Conservation (phyloP, 257 asterid species). For the Marsdenia floribunda region DNA sequence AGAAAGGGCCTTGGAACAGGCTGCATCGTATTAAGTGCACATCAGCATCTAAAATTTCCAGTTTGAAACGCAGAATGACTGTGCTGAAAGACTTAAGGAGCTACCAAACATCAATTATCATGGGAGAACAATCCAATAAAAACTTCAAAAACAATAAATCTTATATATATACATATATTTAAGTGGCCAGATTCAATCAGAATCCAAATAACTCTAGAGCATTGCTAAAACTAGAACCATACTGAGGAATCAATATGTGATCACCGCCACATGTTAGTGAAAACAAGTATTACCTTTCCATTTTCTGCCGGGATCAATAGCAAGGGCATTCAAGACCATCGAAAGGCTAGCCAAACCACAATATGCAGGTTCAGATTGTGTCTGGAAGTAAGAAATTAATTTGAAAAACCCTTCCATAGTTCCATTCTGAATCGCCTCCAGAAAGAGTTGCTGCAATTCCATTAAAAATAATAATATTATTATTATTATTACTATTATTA, state of each 20-base stretch:
- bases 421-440: constrained; percentile 87
- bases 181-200: background rate
- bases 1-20: background rate
- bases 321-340: constrained; percentile 95
- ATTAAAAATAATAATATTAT: background rate
- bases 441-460: constrained; percentile 70
- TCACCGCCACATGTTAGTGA: background rate
- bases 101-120: background rate
- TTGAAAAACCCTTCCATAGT: constrained; percentile 95
- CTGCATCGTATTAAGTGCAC: background rate
- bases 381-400: constrained; percentile 91
- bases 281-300: constrained; percentile 70
- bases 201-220: background rate
- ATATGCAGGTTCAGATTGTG: constrained; percentile 98
- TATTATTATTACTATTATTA: no score
- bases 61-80: background rate
- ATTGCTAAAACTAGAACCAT: background rate
- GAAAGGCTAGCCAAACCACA: constrained; percentile 99
- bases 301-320: constrained; percentile 94
- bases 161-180: no score
- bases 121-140: background rate
- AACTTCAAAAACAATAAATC: no score
- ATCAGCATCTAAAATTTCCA: no score
- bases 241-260: background rate
- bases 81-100: background rate